Conservation (phyloP, 225 moss, liverwort and hornwort species). For the Physcomitrium patens region DNA sequence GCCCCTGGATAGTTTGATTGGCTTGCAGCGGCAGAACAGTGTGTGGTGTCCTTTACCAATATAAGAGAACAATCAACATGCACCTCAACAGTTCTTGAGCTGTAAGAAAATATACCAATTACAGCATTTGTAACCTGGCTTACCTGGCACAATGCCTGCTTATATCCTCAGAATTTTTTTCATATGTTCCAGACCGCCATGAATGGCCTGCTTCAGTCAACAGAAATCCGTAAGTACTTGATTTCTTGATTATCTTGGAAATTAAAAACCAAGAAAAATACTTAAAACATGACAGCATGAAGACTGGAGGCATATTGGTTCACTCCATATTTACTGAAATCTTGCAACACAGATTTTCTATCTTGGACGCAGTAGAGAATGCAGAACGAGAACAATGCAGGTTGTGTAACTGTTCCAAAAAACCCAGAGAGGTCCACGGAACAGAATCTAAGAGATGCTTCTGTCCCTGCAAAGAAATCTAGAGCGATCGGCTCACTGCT, state of each 20-base stretch:
- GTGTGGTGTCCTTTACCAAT: conserved; percentile 4
- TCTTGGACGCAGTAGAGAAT: conserved; percentile 11
- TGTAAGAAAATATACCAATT: conserved; percentile 17
- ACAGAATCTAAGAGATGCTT: background rate
- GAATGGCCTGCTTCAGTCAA: conserved; percentile 48
- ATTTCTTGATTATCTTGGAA: background rate
- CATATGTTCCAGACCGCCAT: conserved; percentile 49
- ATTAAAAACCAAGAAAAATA: conserved; percentile 19
- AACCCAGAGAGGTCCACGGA: background rate
- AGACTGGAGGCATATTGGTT: background rate
- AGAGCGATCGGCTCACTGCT: conserved; percentile 5
- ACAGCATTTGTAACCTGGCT: conserved; percentile 1
- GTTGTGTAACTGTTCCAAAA: no score
- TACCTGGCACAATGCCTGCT: conserved; percentile 54
- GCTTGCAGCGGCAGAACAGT: conserved; percentile 3
- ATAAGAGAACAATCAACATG: conserved; percentile 4
- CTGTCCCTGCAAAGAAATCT: background rate
- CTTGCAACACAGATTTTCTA: conserved; percentile 12
- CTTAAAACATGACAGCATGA: conserved; percentile 15
- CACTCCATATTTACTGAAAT: background rate
- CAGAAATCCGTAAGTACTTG: conserved; percentile 27
- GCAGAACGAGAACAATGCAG: background rate
- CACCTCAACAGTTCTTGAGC: background rate
- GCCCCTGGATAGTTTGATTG: background rate
- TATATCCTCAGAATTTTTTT: conserved; percentile 40